A percentile compares a stretch with the other conserved stretches of the same genome.
Conservation (phyloP, 768 basidiomycete genomes). For the Collybiopsis luxurians region DNA sequence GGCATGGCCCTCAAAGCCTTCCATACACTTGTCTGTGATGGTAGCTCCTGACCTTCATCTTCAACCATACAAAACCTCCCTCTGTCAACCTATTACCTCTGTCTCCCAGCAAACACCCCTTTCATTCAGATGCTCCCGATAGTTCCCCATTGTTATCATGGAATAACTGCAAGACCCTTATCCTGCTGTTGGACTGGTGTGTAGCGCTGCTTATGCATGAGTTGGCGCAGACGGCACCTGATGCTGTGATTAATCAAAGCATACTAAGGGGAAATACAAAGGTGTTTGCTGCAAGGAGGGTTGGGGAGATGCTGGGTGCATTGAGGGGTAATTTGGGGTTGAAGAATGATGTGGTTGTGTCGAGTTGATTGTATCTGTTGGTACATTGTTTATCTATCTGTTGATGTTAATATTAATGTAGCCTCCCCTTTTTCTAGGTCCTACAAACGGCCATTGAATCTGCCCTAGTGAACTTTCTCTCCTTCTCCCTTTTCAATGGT, state of each 20-base stretch:
- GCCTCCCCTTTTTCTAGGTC: slow-evolving; percentile 47
- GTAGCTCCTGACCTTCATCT: background rate
- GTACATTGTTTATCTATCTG: slow-evolving; percentile 26
- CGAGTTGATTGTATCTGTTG: slow-evolving; percentile 31
- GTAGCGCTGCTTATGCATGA: slow-evolving; percentile 59
- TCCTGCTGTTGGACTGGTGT: slow-evolving; percentile 59
- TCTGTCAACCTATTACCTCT: slow-evolving; percentile 54
- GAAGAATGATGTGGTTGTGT: no score
- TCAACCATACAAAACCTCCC: slow-evolving; percentile 28
- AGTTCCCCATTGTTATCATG: slow-evolving; percentile 17
- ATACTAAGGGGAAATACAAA: slow-evolving; percentile 65
- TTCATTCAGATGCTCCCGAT: slow-evolving; percentile 3
- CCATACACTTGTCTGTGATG: slow-evolving; percentile 20
- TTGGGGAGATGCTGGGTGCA: slow-evolving; percentile 33
- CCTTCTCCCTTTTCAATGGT: slow-evolving; percentile 52
- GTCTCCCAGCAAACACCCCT: slow-evolving; percentile 41
- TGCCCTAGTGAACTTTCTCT: slow-evolving; percentile 61
- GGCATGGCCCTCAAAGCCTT: slow-evolving; percentile 67
- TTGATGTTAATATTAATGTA: background rate
- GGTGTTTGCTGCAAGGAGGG: slow-evolving; percentile 60
- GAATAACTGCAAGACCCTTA: slow-evolving; percentile 35
- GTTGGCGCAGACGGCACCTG: slow-evolving; percentile 36
- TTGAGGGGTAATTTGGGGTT: no score
- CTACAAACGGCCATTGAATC: slow-evolving; percentile 59
- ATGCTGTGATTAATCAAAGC: slow-evolving; percentile 56